Evolutionary conservation across 1,139 yeast species (phyloP).

Genomic region (Candida buenavistaensis): DNA sequence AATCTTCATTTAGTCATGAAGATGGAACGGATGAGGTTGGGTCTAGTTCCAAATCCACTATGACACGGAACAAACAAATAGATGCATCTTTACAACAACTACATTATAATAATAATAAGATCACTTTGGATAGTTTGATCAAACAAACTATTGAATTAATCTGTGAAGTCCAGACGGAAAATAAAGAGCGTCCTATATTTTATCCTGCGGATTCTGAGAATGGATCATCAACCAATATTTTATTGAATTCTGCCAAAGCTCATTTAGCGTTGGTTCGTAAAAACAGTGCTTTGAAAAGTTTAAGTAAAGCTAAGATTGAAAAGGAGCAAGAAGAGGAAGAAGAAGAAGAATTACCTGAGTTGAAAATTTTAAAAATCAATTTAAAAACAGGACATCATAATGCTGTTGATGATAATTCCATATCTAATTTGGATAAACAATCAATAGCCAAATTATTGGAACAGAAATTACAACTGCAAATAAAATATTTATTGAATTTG

Average conservation of each 20-base stretch:
- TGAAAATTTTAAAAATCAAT: conserved; percentile 64
- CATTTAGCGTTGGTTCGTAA: conserved; percentile 53
- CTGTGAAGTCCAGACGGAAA: conserved; percentile 55
- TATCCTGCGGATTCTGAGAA: conserved; percentile 54
- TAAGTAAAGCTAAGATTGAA: conserved; percentile 30
- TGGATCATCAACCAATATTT: conserved; percentile 29
- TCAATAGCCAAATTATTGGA: conserved; percentile 67
- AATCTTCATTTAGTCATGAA: conserved; percentile 27
- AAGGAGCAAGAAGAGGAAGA: conserved; percentile 20
- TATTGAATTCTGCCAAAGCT: conserved; percentile 48
- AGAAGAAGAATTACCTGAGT: conserved; percentile 34
- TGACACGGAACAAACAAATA: conserved; percentile 15
- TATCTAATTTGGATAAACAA: conserved; percentile 57
- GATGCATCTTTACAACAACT: conserved; percentile 61
- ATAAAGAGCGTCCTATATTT: conserved; percentile 60
- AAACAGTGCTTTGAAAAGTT: conserved; percentile 32
- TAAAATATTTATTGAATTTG: conserved; percentile 70
- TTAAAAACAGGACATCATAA: conserved; percentile 57
- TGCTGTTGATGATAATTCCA: conserved; percentile 37
- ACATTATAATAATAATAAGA: conserved; percentile 67
- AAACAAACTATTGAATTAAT: conserved; percentile 55
- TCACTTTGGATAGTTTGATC: conserved; percentile 63
- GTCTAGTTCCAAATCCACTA: conserved; percentile 5
- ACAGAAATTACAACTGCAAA: conserved; percentile 59
- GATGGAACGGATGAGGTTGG: conserved; percentile 26